Conservation (phyloP, 768 basidiomycete genomes). For the Amyloporia xantha region DNA sequence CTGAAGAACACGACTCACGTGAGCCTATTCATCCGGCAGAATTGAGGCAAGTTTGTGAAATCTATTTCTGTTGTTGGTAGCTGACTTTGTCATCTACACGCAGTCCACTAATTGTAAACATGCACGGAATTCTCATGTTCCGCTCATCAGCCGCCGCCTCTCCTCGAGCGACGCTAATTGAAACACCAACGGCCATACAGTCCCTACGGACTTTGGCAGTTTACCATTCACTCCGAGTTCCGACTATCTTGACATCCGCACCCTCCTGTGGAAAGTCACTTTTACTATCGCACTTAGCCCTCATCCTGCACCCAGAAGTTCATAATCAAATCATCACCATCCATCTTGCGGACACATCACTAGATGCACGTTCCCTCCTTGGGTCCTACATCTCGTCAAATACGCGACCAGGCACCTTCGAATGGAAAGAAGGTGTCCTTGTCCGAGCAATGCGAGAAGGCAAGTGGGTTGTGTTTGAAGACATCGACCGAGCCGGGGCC, state of each 20-base stretch:
- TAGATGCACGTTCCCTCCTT: slow-evolving; percentile 88
- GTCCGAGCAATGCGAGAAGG: slow-evolving; percentile 87
- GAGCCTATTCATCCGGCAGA: slow-evolving; percentile 37
- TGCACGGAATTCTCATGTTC: slow-evolving; percentile 64
- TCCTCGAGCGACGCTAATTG: slow-evolving; percentile 39
- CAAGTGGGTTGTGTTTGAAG: slow-evolving; percentile 88
- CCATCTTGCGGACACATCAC: slow-evolving; percentile 90
- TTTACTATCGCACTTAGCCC: slow-evolving; percentile 70
- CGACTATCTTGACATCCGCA: slow-evolving; percentile 77
- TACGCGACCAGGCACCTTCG: slow-evolving; percentile 78
- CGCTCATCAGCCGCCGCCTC: slow-evolving; percentile 32
- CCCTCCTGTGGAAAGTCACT: slow-evolving; percentile 88
- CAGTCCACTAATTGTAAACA: slow-evolving; percentile 51
- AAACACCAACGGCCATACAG: slow-evolving; percentile 52
- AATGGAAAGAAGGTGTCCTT: slow-evolving; percentile 94
- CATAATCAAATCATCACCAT: slow-evolving; percentile 75
- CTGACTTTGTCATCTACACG: slow-evolving; percentile 14
- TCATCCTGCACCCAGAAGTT: slow-evolving; percentile 49
- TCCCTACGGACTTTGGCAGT: slow-evolving; percentile 60
- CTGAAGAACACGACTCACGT: slow-evolving; percentile 27
- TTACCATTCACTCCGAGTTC: slow-evolving; percentile 60
- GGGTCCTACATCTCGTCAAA: slow-evolving; percentile 91
- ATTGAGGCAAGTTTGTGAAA: slow-evolving; percentile 42
- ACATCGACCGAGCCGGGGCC: slow-evolving; percentile 83
- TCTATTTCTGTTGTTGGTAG: not conserved